Evolutionary conservation across 495 filamentous ascomycete species (phyloP).

Genomic region (Platismatia glauca): DNA sequence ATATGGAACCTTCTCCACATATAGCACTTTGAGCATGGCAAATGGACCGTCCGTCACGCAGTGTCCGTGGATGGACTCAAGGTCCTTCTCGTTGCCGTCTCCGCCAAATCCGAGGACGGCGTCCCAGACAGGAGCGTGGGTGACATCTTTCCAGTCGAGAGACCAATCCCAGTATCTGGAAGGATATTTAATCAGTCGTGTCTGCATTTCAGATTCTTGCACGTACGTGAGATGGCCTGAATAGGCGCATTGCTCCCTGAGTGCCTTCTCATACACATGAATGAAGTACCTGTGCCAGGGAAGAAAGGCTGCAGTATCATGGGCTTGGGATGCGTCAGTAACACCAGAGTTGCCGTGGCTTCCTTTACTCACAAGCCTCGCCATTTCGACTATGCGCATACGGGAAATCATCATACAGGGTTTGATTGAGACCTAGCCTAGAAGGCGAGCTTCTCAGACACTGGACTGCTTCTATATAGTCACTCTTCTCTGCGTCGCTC

Average conservation of each 20-base stretch:
- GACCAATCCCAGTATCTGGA: slow-evolving; percentile 26
- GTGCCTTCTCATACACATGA: slow-evolving; percentile 34
- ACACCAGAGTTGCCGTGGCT: background rate
- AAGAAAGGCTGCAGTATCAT: slow-evolving; percentile 31
- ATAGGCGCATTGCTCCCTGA: slow-evolving; percentile 40
- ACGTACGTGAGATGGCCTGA: slow-evolving; percentile 36
- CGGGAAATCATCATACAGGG: slow-evolving; percentile 25
- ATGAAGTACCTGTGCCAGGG: slow-evolving; percentile 45
- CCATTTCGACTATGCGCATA: slow-evolving; percentile 14
- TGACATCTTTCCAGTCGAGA: slow-evolving; percentile 23
- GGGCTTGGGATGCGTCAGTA: slow-evolving; percentile 10
- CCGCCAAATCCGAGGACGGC: slow-evolving; percentile 28
- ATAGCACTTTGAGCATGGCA: slow-evolving; percentile 12
- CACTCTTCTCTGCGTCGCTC: slow-evolving; percentile 20
- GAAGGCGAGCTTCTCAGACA: slow-evolving; percentile 26
- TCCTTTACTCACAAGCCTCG: background rate
- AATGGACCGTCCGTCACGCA: slow-evolving; percentile 25
- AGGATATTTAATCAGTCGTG: background rate
- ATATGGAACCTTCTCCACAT: slow-evolving; percentile 9
- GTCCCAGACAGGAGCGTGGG: slow-evolving; percentile 27
- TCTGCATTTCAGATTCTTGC: background rate
- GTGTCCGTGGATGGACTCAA: slow-evolving; percentile 2
- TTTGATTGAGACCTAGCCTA: slow-evolving; percentile 14
- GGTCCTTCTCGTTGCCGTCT: slow-evolving; percentile 19
- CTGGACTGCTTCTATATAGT: slow-evolving; percentile 26